Conservation (phyloP, 2,329 filamentous ascomycete genomes). For the Bertia moriformis region DNA sequence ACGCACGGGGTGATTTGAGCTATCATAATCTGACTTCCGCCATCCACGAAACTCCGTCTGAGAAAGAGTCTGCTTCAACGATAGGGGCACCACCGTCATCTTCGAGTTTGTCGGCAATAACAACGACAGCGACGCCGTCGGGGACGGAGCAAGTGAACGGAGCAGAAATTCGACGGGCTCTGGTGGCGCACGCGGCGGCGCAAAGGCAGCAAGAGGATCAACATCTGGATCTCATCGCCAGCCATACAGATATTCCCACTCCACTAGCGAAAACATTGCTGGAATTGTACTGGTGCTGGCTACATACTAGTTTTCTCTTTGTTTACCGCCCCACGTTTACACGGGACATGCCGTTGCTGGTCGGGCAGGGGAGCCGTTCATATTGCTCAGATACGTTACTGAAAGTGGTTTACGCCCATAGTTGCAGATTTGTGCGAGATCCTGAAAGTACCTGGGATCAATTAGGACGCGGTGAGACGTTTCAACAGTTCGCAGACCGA, state of each 20-base stretch:
- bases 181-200: not conserved
- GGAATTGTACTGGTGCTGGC: conserved; percentile 3
- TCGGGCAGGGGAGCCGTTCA: not conserved
- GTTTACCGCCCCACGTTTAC: conserved; percentile 2
- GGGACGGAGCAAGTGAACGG: no score
- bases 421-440: not conserved
- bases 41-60: not conserved
- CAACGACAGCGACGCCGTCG: not conserved
- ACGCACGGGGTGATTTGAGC: not conserved
- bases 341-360: not conserved
- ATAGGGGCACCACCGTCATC: not conserved
- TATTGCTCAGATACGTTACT: not conserved
- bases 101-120: not conserved
- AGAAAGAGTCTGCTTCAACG: not conserved
- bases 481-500: not conserved
- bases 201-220: not conserved
- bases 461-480: not conserved
- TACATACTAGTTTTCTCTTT: conserved; percentile 1
- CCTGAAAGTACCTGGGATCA: not conserved
- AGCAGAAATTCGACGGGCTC: not conserved
- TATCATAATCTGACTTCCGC: not conserved
- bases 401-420: not conserved
- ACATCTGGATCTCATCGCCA: not conserved
- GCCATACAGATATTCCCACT: not conserved
- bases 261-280: conserved; percentile 1